A percentile compares a stretch with the other conserved stretches of the same genome.
Conservation (phyloP, 371 early-diverging fungal genomes). For the Sporodiniella umbellata region DNA sequence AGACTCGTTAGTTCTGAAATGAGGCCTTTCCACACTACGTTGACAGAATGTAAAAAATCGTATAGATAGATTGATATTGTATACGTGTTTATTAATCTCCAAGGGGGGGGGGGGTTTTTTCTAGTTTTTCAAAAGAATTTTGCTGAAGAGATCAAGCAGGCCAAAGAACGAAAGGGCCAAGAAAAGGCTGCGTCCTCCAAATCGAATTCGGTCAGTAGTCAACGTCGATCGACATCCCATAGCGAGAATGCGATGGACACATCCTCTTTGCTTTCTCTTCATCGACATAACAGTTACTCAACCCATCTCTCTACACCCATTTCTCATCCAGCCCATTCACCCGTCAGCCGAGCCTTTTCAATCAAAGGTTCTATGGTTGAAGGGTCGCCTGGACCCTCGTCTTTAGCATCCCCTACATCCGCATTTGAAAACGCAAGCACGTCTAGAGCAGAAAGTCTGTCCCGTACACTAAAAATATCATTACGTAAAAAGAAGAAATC, state of each 20-base stretch:
- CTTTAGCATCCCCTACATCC: constrained; percentile 1
- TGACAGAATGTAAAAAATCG: constrained; percentile 67
- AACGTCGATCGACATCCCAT: neutral
- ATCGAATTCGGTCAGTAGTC: neutral
- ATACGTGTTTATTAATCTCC: no score
- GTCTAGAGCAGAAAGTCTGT: constrained; percentile 44
- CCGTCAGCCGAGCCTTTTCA: constrained; percentile 36
- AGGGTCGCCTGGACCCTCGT: neutral
- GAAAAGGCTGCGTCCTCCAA: constrained; percentile 4
- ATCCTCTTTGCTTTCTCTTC: neutral
- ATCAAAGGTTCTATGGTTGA: constrained; percentile 22
- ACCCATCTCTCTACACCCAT: neutral
- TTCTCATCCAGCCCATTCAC: constrained; percentile 17
- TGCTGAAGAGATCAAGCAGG: constrained; percentile 54
- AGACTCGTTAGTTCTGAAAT: constrained; percentile 62
- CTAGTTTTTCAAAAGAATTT: constrained; percentile 71
- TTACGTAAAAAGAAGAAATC: constrained; percentile 40
- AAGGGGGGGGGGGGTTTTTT: no score
- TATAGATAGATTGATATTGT: no score
- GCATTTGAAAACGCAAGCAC: constrained; percentile 25
- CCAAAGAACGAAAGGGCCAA: constrained; percentile 22
- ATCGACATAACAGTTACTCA: constrained; percentile 5
- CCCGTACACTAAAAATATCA: constrained; percentile 44
- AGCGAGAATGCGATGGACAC: neutral
- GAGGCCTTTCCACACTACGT: constrained; percentile 72